Base-by-base conservation (phyloP, 306 rosid genomes). In the Rubus idaeus region DNA sequence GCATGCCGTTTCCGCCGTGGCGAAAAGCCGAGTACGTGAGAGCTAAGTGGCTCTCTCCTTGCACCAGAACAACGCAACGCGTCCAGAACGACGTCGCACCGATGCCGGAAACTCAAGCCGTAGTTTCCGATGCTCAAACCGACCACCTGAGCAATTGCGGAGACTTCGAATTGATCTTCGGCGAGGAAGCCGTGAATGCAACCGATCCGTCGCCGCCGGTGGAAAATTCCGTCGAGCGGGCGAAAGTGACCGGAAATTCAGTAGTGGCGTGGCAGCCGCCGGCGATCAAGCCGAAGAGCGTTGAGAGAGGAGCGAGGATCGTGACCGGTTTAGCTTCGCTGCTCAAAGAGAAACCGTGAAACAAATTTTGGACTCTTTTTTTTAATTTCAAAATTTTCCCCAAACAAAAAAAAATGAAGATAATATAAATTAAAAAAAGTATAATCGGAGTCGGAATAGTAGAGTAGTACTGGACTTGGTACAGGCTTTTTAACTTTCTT, bases 1-100 rank as follows among this genome's bases (percentile, higher is more conserved):
- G 98, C 5, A 92, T 96, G 99, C 99, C 86, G 61, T 77, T 96
- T 57, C 99, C 99, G 69, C 99, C 99, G 16, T 96, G 99, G 99
- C 84, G 99, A 72, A 89, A 89, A 68, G 89, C 96, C 16, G 98
- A 96, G 79, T 96, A 96, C 81, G 91, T 91, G 90, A 75, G 83
- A 8, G 97, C 98, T 49, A 96, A 96, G 78, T 96, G 99, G 99
- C 90, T 92, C 75, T 95, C 99, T 49, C 44, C 96, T 4, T 83
- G 87, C 37, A 78, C 85, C 45, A 84, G 92, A 76, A 80, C 40
- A 5, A 78, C 76, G 68, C 81, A 78, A 8, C 68, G 79, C 11
- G 72, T 76, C 4, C 9, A 3, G 46, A 69, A 53, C 47, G 68
- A 68, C 74, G 40, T 62, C 69, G 52, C 14, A 42, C 51, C 70